A percentile compares a stretch with the other conserved stretches of the same genome.
These are phyloP conservation scores for Lactarius sanguifluus DNA, from an alignment of 768 basidiomycete species.

Conservation along the genomic window DNA sequence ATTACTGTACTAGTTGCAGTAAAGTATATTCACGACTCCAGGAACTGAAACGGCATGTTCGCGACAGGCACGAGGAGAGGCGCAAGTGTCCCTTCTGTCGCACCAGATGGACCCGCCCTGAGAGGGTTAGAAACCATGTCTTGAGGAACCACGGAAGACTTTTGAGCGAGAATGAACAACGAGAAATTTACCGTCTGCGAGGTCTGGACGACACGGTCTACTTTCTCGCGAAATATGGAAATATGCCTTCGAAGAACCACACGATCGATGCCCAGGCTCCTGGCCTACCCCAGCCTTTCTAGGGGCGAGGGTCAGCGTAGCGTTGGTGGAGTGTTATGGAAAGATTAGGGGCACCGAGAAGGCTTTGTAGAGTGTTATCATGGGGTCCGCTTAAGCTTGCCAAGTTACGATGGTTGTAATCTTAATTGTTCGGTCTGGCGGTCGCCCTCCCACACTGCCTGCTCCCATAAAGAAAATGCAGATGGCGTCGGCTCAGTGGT, in stretches of 20 bases:
- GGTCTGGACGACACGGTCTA: background rate
- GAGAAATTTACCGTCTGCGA: background rate
- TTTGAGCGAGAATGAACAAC: background rate
- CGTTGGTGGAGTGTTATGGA: background rate
- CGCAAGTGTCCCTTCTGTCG: conserved; percentile 11
- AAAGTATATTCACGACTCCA: conserved; percentile 1
- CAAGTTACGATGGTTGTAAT: background rate
- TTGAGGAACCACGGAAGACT: background rate
- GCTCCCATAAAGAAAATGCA: background rate
- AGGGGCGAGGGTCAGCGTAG: background rate
- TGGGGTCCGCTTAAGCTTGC: background rate
- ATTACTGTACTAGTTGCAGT: background rate
- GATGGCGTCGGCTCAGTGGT: background rate
- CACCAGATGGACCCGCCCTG: conserved; percentile 7
- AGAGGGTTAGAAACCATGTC: background rate
- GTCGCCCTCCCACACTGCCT: background rate
- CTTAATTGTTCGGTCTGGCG: background rate
- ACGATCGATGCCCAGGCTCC: background rate
- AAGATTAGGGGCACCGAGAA: background rate
- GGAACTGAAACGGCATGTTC: conserved; percentile 1
- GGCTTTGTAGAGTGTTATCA: background rate
- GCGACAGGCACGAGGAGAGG: background rate
- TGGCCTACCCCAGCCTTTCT: background rate
- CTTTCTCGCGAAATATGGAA: background rate
- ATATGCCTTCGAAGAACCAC: too few species aligned